Conservation (phyloP, 2,329 filamentous ascomycete genomes). For the Sporothrix sp. region DNA sequence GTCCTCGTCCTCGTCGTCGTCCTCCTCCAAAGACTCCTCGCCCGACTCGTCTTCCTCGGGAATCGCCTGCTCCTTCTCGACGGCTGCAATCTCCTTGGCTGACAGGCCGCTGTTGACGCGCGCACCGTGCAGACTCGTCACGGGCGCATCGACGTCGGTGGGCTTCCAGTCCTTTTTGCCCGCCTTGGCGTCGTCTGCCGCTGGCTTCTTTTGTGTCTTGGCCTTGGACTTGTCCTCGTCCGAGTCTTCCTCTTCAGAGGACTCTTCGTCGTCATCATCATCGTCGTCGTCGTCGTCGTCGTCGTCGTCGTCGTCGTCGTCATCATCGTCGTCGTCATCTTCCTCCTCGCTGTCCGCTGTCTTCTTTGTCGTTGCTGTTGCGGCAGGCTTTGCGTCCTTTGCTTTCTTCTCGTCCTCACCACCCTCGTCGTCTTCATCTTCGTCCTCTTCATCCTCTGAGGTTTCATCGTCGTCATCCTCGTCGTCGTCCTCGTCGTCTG, state of each 20-base stretch:
- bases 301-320: neutral
- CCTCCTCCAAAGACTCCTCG: conserved; percentile 25
- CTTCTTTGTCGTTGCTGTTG: neutral
- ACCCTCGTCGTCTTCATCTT: neutral
- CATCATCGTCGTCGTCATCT: neutral
- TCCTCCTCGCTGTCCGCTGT: neutral
- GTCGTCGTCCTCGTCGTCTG: conserved; percentile 16
- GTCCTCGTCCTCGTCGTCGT: conserved; percentile 23
- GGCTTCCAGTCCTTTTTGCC: conserved; percentile 29
- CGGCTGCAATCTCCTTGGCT: conserved; percentile 30
- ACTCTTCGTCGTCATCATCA: neutral
- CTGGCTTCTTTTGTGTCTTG: neutral
- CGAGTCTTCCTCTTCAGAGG: conserved; percentile 17
- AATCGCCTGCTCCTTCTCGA: conserved; percentile 32
- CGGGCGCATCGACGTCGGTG: conserved; percentile 23
- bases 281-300: neutral
- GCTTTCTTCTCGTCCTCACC: neutral
- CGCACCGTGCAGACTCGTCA: conserved; percentile 27
- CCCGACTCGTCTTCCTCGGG: conserved; percentile 31
- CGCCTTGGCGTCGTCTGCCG: conserved; percentile 7
- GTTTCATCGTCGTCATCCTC: conserved; percentile 13
- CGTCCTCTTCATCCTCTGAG: neutral
- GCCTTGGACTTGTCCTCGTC: conserved; percentile 7
- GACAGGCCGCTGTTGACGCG: conserved; percentile 25
- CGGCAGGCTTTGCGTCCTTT: neutral